A percentile compares a stretch with the other conserved stretches of the same genome.
Evolutionary conservation across 164 flowering plant species (phyloP).

Genomic region (Santalum album): DNA sequence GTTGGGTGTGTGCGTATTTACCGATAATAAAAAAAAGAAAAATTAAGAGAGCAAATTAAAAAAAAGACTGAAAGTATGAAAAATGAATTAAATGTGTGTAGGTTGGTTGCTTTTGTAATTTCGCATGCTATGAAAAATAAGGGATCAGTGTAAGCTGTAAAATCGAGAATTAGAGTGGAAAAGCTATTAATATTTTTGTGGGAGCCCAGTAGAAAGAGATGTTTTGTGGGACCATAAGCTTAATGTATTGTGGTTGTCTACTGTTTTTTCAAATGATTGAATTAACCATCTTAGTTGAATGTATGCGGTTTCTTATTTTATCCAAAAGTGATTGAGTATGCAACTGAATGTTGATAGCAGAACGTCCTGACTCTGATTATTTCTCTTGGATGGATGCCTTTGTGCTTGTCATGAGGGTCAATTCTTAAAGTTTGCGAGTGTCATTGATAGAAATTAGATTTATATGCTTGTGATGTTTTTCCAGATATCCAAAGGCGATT

Average conservation of each 20-base stretch:
- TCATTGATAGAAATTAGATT: not conserved
- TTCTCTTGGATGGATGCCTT: not conserved
- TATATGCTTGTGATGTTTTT: not conserved
- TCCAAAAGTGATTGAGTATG: not conserved
- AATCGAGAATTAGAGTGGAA: too few species aligned
- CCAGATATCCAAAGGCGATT: conserved; percentile 3
- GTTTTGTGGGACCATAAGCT: not conserved
- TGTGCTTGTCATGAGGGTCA: not conserved
- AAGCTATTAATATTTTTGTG: too few species aligned
- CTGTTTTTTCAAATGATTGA: not conserved
- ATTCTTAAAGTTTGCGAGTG: not conserved
- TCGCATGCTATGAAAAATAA: too few species aligned
- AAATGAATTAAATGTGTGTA: too few species aligned
- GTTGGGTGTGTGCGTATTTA: too few species aligned
- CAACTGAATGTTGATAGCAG: not conserved
- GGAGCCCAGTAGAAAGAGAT: too few species aligned
- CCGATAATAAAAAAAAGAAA: too few species aligned
- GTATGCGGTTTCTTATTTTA: not conserved
- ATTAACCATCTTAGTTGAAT: too few species aligned
- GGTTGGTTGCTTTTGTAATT: too few species aligned
- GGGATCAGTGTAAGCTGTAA: too few species aligned
- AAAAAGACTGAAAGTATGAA: too few species aligned
- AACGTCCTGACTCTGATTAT: not conserved
- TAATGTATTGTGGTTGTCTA: not conserved
- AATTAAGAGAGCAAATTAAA: too few species aligned